Conservation (phyloP, 192 early-diverging fungal genomes). For the Lunasporangiospora selenospora region DNA sequence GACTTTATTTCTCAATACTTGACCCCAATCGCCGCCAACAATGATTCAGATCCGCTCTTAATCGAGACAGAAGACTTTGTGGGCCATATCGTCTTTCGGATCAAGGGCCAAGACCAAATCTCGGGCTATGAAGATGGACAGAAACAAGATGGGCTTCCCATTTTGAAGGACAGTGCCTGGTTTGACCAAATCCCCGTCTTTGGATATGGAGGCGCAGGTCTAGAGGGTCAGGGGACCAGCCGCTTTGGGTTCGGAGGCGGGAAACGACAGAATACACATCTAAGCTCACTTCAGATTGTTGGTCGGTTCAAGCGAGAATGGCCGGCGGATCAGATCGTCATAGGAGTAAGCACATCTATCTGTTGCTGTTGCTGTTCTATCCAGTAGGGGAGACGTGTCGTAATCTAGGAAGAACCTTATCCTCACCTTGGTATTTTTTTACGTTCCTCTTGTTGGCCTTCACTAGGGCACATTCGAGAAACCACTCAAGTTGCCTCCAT, state of each 20-base stretch:
- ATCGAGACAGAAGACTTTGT: constrained; percentile 34
- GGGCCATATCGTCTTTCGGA: constrained; percentile 14
- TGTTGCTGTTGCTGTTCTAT: too few species aligned
- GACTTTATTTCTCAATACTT: constrained; percentile 8
- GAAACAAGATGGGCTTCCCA: constrained; percentile 11
- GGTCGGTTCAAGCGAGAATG: constrained; percentile 40
- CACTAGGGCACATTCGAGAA: constrained; percentile 19
- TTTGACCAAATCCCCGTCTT: constrained; percentile 15
- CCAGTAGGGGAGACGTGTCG: too few species aligned
- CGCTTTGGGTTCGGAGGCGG: too few species aligned
- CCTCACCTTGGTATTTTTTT: too few species aligned
- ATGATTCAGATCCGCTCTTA: constrained; percentile 17
- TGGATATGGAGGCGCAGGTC: too few species aligned
- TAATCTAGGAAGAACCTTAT: too few species aligned
- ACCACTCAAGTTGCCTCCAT: constrained; percentile 11
- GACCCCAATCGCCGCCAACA: constrained; percentile 7
- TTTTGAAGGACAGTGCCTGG: constrained; percentile 22
- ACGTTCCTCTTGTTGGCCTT: too few species aligned
- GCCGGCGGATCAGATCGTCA: constrained; percentile 27
- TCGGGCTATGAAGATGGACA: constrained; percentile 24
- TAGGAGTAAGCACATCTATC: constrained; percentile 5
- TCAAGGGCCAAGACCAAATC: constrained; percentile 18
- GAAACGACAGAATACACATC: not conserved
- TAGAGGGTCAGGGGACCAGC: too few species aligned
- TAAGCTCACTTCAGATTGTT: constrained; percentile 9